phyloP scores from a whole-genome alignment of 495 filamentous ascomycete species.

The Penicillium coprophilum region DNA sequence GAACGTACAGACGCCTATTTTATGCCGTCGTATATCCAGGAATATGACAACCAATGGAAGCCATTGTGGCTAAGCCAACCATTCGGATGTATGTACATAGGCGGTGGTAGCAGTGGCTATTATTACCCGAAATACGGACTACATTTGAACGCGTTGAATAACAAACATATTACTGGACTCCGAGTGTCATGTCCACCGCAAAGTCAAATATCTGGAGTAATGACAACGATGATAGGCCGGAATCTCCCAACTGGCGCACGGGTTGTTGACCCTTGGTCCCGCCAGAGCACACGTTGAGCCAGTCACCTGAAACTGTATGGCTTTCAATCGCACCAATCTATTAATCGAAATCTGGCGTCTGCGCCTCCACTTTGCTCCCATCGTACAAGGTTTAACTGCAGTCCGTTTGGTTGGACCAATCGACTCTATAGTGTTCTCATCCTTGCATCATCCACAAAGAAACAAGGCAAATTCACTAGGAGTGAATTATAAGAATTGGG shows the following conservation, averaged over 20 bases:
- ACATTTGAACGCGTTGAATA: not conserved
- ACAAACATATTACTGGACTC: not conserved
- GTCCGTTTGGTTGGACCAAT: conserved; percentile 24
- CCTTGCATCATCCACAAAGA: conserved; percentile 25
- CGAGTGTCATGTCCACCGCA: not conserved
- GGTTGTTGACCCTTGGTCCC: conserved; percentile 7
- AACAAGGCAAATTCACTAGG: not conserved
- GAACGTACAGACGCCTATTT: not conserved
- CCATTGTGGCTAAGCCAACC: not conserved
- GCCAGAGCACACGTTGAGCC: conserved; percentile 4
- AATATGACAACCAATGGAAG: not conserved
- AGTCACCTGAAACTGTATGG: conserved; percentile 7
- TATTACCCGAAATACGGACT: not conserved
- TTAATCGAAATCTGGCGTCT: conserved; percentile 4
- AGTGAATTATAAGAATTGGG: not conserved
- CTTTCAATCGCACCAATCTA: conserved; percentile 17
- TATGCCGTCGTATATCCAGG: not conserved
- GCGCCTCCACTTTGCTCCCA: conserved; percentile 12
- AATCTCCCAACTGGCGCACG: conserved; percentile 7
- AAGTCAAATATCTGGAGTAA: conserved; percentile 3
- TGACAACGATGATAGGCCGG: conserved; percentile 13
- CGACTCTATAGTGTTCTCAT: conserved; percentile 24
- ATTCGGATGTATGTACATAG: not conserved
- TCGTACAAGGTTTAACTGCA: conserved; percentile 10
- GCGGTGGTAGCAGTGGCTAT: not conserved